A percentile compares a stretch with the other conserved stretches of the same genome.
Evolutionary conservation across 1,139 yeast species (phyloP).

Genomic region (Dujonia santamariae): DNA sequence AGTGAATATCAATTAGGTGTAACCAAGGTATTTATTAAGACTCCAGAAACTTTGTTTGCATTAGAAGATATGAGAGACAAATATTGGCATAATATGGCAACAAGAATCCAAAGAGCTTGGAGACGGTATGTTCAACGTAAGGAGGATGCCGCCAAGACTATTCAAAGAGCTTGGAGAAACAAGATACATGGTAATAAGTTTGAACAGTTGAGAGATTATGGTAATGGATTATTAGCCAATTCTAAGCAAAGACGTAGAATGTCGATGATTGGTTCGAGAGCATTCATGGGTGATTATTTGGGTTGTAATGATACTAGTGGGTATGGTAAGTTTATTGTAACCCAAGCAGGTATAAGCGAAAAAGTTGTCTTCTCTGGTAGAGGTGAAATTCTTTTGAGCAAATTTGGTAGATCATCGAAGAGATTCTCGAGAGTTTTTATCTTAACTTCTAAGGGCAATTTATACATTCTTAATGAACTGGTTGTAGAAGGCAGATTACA

Average conservation of each 20-base stretch:
- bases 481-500: slow-evolving; percentile 71
- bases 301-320: slow-evolving; percentile 75
- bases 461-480: slow-evolving; percentile 71
- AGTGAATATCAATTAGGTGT: slow-evolving; percentile 90
- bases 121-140: slow-evolving; percentile 77
- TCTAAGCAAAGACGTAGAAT: slow-evolving; percentile 88
- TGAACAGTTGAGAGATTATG: slow-evolving; percentile 81
- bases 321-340: slow-evolving; percentile 64
- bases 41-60: slow-evolving; percentile 95
- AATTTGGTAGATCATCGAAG: slow-evolving; percentile 90
- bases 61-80: slow-evolving; percentile 95
- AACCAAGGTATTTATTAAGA: slow-evolving; percentile 91
- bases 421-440: slow-evolving; percentile 72
- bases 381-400: slow-evolving; percentile 78
- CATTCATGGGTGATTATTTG: slow-evolving; percentile 92
- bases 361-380: slow-evolving; percentile 70
- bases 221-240: slow-evolving; percentile 64
- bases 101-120: slow-evolving; percentile 96
- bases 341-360: slow-evolving; percentile 60
- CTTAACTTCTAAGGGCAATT: slow-evolving; percentile 55
- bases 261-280: slow-evolving; percentile 84
- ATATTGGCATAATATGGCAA: slow-evolving; percentile 98
- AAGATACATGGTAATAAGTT: slow-evolving; percentile 78
- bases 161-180: slow-evolving; percentile 85
- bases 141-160: slow-evolving; percentile 80